These are phyloP conservation scores for Blastobotrys serpentis DNA, from an alignment of 1,139 yeast species.

Conservation along the genomic window DNA sequence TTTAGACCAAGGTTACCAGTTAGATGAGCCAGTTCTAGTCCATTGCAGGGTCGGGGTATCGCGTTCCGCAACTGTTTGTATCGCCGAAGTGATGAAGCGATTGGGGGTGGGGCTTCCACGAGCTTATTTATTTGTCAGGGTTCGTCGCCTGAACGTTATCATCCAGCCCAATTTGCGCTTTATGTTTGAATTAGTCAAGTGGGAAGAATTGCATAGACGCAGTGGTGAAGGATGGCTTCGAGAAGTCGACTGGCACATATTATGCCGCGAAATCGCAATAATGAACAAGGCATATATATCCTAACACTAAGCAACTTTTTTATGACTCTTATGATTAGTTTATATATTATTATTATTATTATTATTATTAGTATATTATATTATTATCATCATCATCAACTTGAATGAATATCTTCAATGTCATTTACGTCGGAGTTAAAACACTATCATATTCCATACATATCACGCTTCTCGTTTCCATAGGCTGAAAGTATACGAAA, in stretches of 20 bases:
- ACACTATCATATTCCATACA: too few species aligned
- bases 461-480: slow-evolving; percentile 47
- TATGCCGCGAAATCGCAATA: slow-evolving; percentile 79
- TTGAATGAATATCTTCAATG: too few species aligned
- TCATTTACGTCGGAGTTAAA: too few species aligned
- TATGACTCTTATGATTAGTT: slow-evolving; percentile 4
- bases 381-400: too few species aligned
- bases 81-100: slow-evolving; percentile 84
- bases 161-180: slow-evolving; percentile 87
- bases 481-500: slow-evolving; percentile 50
- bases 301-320: slow-evolving; percentile 12
- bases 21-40: slow-evolving; percentile 56
- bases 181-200: slow-evolving; percentile 78
- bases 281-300: slow-evolving; percentile 64
- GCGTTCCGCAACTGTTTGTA: slow-evolving; percentile 83
- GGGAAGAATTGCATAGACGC: slow-evolving; percentile 55
- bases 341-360: too few species aligned
- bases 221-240: slow-evolving; percentile 47
- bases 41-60: slow-evolving; percentile 94
- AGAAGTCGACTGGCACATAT: slow-evolving; percentile 86
- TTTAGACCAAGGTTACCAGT: slow-evolving; percentile 42
- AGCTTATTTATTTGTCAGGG: slow-evolving; percentile 79
- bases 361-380: slow-evolving; percentile 1
- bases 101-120: slow-evolving; percentile 61
- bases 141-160: slow-evolving; percentile 79